Conservation (phyloP, 257 asterid species). For the Marsdenia floribunda region DNA sequence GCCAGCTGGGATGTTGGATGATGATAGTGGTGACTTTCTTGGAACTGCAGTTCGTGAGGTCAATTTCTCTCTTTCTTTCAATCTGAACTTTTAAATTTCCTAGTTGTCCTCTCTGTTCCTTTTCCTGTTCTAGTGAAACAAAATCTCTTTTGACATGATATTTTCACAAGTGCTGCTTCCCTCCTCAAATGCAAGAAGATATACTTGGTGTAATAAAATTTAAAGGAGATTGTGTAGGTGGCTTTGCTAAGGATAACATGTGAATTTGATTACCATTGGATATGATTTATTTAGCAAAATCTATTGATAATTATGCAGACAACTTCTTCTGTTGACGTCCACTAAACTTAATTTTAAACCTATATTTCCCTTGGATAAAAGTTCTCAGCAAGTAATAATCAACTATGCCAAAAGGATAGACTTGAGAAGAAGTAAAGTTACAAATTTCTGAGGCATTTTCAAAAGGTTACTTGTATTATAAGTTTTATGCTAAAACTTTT, state of each 20-base stretch:
- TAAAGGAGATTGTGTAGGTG: background rate
- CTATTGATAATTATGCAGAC: background rate
- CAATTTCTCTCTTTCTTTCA: conserved; percentile 28
- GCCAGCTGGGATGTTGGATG: conserved; percentile 97
- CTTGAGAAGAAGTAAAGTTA: background rate
- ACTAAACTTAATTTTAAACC: background rate
- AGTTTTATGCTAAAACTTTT: background rate
- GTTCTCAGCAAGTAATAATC: background rate
- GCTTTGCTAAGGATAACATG: background rate
- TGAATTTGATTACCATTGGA: background rate
- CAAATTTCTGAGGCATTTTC: background rate
- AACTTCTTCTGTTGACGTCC: background rate
- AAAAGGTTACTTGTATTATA: background rate
- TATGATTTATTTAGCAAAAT: background rate
- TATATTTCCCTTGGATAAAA: background rate
- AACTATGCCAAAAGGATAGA: background rate
- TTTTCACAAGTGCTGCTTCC: background rate
- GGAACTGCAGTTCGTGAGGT: conserved; percentile 98
- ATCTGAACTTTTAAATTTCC: background rate
- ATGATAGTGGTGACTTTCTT: conserved; percentile 77
- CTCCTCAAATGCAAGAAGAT: background rate
- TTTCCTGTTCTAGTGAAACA: background rate
- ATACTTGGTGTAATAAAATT: background rate
- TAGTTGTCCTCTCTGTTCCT: background rate
- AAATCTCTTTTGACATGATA: background rate